Base-by-base conservation (phyloP, 805 yeast genomes). In the Lipomyces yamadae region DNA sequence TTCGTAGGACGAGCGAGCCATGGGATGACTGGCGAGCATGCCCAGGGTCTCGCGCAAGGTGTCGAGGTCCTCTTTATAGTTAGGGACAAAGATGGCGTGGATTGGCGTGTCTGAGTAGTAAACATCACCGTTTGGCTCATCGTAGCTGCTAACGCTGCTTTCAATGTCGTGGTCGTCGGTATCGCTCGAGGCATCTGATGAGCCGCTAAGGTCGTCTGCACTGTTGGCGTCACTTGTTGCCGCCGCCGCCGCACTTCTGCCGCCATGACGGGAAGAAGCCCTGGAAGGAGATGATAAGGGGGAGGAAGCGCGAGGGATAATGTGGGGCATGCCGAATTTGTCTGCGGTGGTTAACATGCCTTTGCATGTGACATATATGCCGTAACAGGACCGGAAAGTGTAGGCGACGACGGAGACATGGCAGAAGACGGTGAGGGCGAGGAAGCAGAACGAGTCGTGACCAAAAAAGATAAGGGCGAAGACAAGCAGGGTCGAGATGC, bases 31-130 rank as follows among this genome's bases (percentile, higher is more conserved):
- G 2, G 72, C 68, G 39, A 70, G 56, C 66, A 70, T 61, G 11
- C 61, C 29, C 42, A 70, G 54, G 7, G 73, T 66, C 69, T 70
- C 71, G 8, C 61, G 62, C 48, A 70, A 55, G 10, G 71, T 67
- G 35, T 61, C 67, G 4, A 61, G 35, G 5, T 64, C 33, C 58
- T 70, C 73, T 6, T 67, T 55, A 30, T 66, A 70, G 45, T 65
- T 68, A 6, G 73, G 73, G 4, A 70, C 45, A 45, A 70, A 37
- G 29, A 70, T 66, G 11, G 71, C 72, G 39, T 70, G 72, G 29
- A 58, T 33, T n/a, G 55, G 55, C 2, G 55, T 15, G 6, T 34
- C 55, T 24, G 30, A 29, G 55, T 52, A 33, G 24, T 24, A 24
- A 24, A 24, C 24, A 24, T 24, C 24, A 24, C 24, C 24, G 1